These are phyloP conservation scores for Amanita thiersii DNA, from an alignment of 768 basidiomycete genomes.

Conservation along the genomic window DNA sequence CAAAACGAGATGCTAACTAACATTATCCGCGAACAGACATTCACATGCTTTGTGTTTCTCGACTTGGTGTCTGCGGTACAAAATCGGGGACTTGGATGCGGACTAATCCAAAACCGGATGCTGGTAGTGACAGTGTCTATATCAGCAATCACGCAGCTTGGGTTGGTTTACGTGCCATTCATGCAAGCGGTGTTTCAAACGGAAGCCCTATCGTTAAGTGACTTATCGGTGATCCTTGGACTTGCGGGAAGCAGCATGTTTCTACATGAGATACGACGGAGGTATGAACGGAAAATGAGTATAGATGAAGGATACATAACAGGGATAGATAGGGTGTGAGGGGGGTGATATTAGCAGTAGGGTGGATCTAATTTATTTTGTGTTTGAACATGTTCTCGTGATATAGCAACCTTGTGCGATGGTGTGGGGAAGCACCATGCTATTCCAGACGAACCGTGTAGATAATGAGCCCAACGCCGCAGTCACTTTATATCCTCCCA, in stretches of 20 bases:
- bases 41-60: slow-evolving; percentile 94
- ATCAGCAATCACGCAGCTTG: slow-evolving; percentile 79
- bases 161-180: slow-evolving; percentile 82
- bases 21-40: slow-evolving; percentile 54
- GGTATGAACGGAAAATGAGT: slow-evolving; percentile 52
- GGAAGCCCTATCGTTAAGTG: slow-evolving; percentile 59
- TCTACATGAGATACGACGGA: slow-evolving; percentile 72
- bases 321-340: slow-evolving; percentile 8
- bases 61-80: slow-evolving; percentile 94
- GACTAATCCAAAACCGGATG: slow-evolving; percentile 81
- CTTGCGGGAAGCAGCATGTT: slow-evolving; percentile 58
- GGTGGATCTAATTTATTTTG: too few relatives aligned
- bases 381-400: too few relatives aligned
- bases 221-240: slow-evolving; percentile 62
- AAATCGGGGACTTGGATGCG: slow-evolving; percentile 86
- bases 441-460: too few relatives aligned
- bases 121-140: slow-evolving; percentile 80
- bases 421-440: too few relatives aligned
- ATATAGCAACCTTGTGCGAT: too few relatives aligned
- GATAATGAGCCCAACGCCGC: too few relatives aligned
- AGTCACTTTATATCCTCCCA: too few relatives aligned
- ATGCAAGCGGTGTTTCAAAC: slow-evolving; percentile 95
- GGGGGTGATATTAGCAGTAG: background rate
- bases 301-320: background rate
- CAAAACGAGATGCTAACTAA: background rate